Percentiles rank a stretch among this genome's conserved stretches.
These are phyloP conservation scores for Trypanosoma mega DNA, from an alignment of 208 protist species.

Conservation along the genomic window DNA sequence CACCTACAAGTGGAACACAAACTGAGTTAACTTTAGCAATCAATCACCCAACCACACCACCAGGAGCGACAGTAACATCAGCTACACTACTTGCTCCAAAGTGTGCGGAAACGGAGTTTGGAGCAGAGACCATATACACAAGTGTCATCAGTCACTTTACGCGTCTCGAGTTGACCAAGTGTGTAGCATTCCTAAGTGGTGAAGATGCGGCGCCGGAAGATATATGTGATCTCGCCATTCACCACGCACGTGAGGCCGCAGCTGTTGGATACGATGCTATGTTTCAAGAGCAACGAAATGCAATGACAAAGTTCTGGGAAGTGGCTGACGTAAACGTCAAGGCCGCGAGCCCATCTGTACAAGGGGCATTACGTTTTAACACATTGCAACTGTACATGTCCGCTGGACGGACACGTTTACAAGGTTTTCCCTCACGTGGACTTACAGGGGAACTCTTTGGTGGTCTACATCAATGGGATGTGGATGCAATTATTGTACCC, in stretches of 20 bases:
- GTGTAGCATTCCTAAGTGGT: constrained; percentile 74
- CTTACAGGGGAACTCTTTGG: constrained; percentile 65
- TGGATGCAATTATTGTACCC: constrained; percentile 84
- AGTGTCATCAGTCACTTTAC: constrained; percentile 74
- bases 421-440: constrained; percentile 70
- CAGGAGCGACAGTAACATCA: constrained; percentile 4
- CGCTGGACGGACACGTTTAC: constrained; percentile 26
- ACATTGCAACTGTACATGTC: constrained; percentile 82
- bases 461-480: constrained; percentile 87
- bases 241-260: constrained; percentile 58
- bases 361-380: constrained; percentile 85
- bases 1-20: constrained; percentile 9
- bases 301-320: constrained; percentile 77
- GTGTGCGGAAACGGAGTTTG: constrained; percentile 46
- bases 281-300: constrained; percentile 52
- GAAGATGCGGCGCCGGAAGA: constrained; percentile 81
- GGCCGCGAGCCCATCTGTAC: constrained; percentile 38
- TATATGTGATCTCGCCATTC: constrained; percentile 69
- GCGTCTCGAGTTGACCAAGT: constrained; percentile 77
- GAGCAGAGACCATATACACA: constrained; percentile 76
- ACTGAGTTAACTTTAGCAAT: neutral
- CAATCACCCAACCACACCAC: neutral
- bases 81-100: constrained; percentile 23
- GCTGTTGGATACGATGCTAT: constrained; percentile 56
- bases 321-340: constrained; percentile 59